Evolutionary conservation across 2,329 filamentous ascomycete genomes (phyloP).

Genomic region (Diaporthe eres): DNA sequence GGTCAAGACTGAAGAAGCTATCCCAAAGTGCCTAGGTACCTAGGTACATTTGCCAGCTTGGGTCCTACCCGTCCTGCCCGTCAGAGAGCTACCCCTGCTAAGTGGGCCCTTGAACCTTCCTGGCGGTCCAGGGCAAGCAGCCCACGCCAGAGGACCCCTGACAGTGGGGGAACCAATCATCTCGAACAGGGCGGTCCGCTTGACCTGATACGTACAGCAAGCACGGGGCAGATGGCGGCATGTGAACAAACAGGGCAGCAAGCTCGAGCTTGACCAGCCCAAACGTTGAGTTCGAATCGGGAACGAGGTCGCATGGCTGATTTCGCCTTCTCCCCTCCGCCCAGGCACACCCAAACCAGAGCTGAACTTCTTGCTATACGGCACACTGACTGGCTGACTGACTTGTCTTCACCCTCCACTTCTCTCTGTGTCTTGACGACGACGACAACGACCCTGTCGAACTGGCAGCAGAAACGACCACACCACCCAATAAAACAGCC

Average conservation of each 20-base stretch:
- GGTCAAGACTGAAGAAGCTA: background rate
- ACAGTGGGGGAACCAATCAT: background rate
- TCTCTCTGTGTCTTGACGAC: too few relatives aligned
- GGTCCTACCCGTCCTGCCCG: background rate
- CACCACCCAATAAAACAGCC: background rate
- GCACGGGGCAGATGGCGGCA: constrained; percentile 31
- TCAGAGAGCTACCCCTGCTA: constrained; percentile 27
- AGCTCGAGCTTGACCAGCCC: constrained; percentile 27
- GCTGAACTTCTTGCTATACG: background rate
- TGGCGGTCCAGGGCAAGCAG: background rate
- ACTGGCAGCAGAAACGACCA: background rate
- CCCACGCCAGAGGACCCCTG: background rate
- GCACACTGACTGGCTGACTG: background rate
- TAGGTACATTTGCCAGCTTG: background rate
- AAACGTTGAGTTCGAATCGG: background rate
- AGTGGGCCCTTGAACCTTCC: constrained; percentile 2
- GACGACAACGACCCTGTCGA: background rate
- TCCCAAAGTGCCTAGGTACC: background rate
- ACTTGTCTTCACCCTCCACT: too few relatives aligned
- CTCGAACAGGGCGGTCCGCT: background rate
- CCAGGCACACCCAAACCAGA: background rate
- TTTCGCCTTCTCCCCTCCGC: background rate
- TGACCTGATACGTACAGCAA: constrained; percentile 14
- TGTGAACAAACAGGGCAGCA: background rate
- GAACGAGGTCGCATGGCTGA: constrained; percentile 17